These are phyloP conservation scores for Acanthamoeba castellanii DNA, from an alignment of 208 protist genomes.

Conservation along the genomic window DNA sequence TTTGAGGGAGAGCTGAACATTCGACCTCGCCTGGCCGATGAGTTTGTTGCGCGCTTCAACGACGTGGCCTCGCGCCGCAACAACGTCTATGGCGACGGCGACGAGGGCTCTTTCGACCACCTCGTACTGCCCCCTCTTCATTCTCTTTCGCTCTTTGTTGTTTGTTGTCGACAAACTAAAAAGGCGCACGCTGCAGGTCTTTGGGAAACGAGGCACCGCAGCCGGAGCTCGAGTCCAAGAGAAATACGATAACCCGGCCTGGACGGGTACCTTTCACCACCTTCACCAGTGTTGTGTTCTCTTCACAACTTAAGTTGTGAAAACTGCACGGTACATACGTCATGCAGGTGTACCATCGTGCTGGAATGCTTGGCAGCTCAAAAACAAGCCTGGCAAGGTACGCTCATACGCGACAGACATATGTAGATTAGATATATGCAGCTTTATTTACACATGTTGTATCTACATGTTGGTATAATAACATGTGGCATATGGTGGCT, in stretches of 20 bases:
- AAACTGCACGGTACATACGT: not conserved
- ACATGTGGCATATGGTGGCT: not conserved
- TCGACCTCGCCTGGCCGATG: not conserved
- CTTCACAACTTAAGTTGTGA: not conserved
- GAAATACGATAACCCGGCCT: not conserved
- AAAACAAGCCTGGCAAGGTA: no score
- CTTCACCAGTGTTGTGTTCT: not conserved
- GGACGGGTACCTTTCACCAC: not conserved
- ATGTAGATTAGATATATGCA: no score
- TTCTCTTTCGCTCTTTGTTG: not conserved
- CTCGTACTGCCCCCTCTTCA: not conserved
- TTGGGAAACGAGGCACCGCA: not conserved
- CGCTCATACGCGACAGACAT: no score
- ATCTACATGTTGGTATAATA: no score
- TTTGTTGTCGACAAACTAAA: no score
- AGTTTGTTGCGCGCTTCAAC: not conserved
- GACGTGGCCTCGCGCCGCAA: not conserved
- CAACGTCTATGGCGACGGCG: not conserved
- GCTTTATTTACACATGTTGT: no score
- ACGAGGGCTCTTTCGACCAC: slow-evolving; percentile 14
- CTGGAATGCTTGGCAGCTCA: no score
- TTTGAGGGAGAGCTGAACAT: not conserved
- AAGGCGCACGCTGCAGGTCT: no score
- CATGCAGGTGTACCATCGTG: not conserved
- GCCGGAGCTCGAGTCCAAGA: not conserved